These are phyloP conservation scores for Venturiaceae sp. DNA, from an alignment of 2,329 filamentous ascomycete species.

Conservation along the genomic window DNA sequence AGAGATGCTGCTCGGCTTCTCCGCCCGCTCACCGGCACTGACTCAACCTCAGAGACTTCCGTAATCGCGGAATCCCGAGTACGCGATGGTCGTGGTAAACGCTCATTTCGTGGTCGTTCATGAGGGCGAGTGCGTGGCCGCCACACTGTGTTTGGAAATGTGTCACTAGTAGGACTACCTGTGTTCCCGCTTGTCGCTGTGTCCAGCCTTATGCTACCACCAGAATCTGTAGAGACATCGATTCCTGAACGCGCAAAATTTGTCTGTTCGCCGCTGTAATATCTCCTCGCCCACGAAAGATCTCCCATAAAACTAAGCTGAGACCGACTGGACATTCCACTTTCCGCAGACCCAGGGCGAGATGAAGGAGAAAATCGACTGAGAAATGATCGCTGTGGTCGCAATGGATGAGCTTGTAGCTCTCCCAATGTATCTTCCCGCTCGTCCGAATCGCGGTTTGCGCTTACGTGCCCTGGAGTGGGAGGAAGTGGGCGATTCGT, in stretches of 20 bases:
- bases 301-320: constrained; percentile 8
- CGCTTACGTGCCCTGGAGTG: constrained; percentile 11
- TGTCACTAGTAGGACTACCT: constrained; percentile 24
- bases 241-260: neutral
- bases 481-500: neutral
- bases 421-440: constrained; percentile 28
- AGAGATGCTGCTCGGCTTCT: constrained; percentile 15
- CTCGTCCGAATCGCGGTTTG: constrained; percentile 24
- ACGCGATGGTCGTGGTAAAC: neutral
- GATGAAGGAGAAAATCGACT: constrained; percentile 20
- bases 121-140: constrained; percentile 27
- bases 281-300: constrained; percentile 6
- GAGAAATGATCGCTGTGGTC: constrained; percentile 24
- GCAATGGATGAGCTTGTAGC: constrained; percentile 23
- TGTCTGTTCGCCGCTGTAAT: constrained; percentile 8
- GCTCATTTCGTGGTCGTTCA: constrained; percentile 8
- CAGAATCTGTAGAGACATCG: neutral
- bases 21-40: constrained; percentile 9
- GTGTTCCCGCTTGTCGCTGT: constrained; percentile 24
- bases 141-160: constrained; percentile 26
- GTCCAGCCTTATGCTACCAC: neutral
- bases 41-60: neutral
- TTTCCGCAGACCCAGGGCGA: constrained; percentile 23
- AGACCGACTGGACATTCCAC: constrained; percentile 17
- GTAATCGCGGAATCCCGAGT: neutral